Evolutionary conservation across 495 filamentous ascomycete genomes (phyloP).

Genomic region (Chaetomium tenue): DNA sequence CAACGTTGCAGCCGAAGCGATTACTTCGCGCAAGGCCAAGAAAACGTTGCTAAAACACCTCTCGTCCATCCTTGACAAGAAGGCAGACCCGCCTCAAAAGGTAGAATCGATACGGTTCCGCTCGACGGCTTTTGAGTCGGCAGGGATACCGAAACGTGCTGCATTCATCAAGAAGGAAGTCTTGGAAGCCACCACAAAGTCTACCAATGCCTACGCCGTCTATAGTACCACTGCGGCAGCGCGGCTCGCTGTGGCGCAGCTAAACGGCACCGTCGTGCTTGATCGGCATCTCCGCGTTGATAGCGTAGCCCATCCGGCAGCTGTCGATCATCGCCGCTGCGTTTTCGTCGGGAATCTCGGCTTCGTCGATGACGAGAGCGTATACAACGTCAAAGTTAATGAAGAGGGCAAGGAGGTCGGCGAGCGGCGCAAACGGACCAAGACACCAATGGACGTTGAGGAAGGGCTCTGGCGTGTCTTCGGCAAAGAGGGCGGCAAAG

Average conservation of each 20-base stretch:
- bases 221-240: slow-evolving; percentile 72
- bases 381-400: slow-evolving; percentile 59
- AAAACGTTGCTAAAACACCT: slow-evolving; percentile 71
- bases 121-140: slow-evolving; percentile 75
- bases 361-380: slow-evolving; percentile 83
- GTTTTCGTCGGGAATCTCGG: slow-evolving; percentile 96
- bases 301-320: slow-evolving; percentile 79
- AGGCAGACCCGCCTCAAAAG: slow-evolving; percentile 57
- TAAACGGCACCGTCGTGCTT: slow-evolving; percentile 83
- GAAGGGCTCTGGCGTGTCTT: slow-evolving; percentile 95
- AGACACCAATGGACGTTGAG: slow-evolving; percentile 81
- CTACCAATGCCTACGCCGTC: slow-evolving; percentile 91
- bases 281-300: slow-evolving; percentile 90
- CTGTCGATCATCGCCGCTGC: slow-evolving; percentile 79
- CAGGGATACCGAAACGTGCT: slow-evolving; percentile 82
- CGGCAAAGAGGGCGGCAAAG: slow-evolving; percentile 64
- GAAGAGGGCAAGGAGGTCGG: slow-evolving; percentile 44
- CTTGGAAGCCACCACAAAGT: slow-evolving; percentile 84
- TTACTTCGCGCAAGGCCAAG: slow-evolving; percentile 75
- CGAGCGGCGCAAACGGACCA: slow-evolving; percentile 62
- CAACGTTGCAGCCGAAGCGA: slow-evolving; percentile 79
- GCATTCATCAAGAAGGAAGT: slow-evolving; percentile 79
- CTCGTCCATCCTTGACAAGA: slow-evolving; percentile 48
- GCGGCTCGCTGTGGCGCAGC: slow-evolving; percentile 66
- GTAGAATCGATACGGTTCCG: slow-evolving; percentile 90